phyloP scores from a whole-genome alignment of 306 rosid species.

The Mucuna pruriens region DNA sequence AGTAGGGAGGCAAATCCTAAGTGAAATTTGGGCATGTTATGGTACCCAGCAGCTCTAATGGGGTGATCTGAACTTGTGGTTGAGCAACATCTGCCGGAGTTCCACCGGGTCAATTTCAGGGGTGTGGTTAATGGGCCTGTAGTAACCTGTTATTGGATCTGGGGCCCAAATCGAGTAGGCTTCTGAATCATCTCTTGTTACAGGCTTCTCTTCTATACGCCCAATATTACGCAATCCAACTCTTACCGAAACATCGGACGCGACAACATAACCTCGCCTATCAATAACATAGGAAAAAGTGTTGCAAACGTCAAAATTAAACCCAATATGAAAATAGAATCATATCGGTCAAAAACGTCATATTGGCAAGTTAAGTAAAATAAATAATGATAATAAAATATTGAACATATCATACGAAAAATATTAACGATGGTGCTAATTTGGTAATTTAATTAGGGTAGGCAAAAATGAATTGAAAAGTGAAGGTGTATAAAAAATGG shows the following conservation, averaged over 20 bases:
- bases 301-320: too few relatives aligned
- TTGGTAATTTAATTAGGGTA: background rate
- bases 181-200: slow-evolving; percentile 17
- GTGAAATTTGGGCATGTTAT: background rate
- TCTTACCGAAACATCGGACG: slow-evolving; percentile 31
- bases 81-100: slow-evolving; percentile 57
- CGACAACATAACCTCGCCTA: slow-evolving; percentile 51
- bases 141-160: slow-evolving; percentile 59
- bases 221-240: slow-evolving; percentile 33
- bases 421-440: background rate
- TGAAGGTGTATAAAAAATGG: background rate
- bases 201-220: slow-evolving; percentile 38
- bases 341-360: background rate
- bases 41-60: background rate
- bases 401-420: background rate
- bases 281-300: too few relatives aligned
- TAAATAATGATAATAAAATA: background rate
- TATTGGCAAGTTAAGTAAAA: background rate
- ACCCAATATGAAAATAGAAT: background rate
- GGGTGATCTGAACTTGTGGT: slow-evolving; percentile 34
- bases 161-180: slow-evolving; percentile 53
- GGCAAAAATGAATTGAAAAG: background rate
- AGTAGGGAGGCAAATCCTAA: background rate
- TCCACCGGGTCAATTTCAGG: slow-evolving; percentile 56
- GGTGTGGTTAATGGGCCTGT: slow-evolving; percentile 47